Base-by-base conservation (phyloP, 352 stramenopile genomes). In the Pythium brassicae region DNA sequence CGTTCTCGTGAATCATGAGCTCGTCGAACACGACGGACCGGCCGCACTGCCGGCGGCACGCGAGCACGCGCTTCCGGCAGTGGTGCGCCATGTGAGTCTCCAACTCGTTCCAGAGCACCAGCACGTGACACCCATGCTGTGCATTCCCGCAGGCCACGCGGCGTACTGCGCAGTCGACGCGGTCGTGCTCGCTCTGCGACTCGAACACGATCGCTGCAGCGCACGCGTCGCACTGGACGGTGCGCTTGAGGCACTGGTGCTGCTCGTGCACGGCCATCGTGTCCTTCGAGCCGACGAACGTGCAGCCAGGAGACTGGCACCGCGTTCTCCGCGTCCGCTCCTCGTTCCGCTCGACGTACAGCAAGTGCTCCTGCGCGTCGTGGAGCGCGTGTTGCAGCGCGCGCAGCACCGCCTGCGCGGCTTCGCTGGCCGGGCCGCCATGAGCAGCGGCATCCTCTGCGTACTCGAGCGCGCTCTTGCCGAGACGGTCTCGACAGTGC, bases 161-260 rank as follows among this genome's bases (percentile, higher is more conserved):
- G 2, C 80, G 80, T 42, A 61, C 50, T 0, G 45, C 40, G 27
- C 80, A 93, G 8, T 55, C n/a, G 0, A 59, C 39, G 0, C 49
- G 39, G 22, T 85, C 63, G 35, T 87, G 78, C 6, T 47, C 44
- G 12, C 50, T 42, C 17, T 72, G 67, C 2, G 68, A 50, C 53
- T 82, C 72, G 49, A 75, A 78, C 17, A 72, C 60, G 10, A 87
- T 59, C 1, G 48, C 29, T 1, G 56, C 23, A 15, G 55, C 34
- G 42, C 83, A 93, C 15, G 60, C 67, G 12, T 87, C 83, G 43
- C 83, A 93, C 12, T 65, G 60, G 22, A 90, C 63, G 0, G 32
- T 60, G 12, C 83, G 73, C 37, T 81, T 84, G 1, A 52, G 17
- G 35, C 80, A 93, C 25, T 85, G 68, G 32, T 87, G 66, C 2